Evolutionary conservation across 176 grass and related monocot species (phyloP).

Genomic region (Oryza brachyantha): DNA sequence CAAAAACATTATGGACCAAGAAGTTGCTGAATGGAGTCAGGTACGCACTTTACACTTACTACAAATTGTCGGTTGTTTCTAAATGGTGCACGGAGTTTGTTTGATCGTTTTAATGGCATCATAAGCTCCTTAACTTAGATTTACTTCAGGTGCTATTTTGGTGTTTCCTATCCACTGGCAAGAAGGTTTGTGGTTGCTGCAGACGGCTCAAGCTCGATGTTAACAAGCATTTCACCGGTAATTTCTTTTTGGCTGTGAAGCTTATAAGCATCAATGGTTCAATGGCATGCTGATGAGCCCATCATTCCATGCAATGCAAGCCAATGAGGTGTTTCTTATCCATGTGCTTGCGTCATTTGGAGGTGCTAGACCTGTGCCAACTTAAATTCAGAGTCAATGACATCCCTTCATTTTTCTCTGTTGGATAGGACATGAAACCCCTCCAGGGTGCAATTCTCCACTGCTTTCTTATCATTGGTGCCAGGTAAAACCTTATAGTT

Average conservation of each 20-base stretch:
- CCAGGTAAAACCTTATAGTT: neutral
- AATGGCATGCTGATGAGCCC: neutral
- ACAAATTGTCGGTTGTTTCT: neutral
- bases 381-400: neutral
- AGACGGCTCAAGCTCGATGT: neutral
- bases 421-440: neutral
- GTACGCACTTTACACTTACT: neutral
- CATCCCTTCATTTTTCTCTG: neutral
- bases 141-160: neutral
- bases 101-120: neutral
- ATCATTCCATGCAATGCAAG: neutral
- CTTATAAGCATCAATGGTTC: neutral
- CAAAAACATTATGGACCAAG: neutral
- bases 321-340: neutral
- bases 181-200: neutral
- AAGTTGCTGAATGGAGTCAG: neutral
- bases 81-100: neutral
- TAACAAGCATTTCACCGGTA: neutral
- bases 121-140: neutral
- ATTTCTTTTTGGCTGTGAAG: neutral
- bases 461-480: slow-evolving; percentile 4
- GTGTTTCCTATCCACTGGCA: neutral
- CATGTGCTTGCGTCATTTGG: neutral
- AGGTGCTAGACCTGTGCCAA: neutral
- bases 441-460: neutral